Percentiles rank a stretch among this genome's conserved stretches.
phyloP scores from a whole-genome alignment of 1,139 yeast species.

The Suhomyces maxii region DNA sequence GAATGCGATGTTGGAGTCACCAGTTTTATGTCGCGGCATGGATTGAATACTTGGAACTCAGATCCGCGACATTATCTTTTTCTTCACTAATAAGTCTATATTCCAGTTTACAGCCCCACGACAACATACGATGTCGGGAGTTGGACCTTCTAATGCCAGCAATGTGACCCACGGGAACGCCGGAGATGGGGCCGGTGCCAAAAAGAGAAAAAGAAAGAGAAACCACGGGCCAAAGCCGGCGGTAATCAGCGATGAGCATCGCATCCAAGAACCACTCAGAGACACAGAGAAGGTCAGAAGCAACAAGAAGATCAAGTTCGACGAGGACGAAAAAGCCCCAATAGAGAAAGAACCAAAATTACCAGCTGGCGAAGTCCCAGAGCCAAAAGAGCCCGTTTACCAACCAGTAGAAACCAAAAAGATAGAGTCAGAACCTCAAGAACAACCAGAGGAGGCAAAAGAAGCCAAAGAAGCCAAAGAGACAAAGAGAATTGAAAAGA shows the following conservation, averaged over 20 bases:
- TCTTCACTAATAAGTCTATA: background rate
- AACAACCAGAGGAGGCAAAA: background rate
- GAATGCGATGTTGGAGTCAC: too few species aligned
- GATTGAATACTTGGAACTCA: too few species aligned
- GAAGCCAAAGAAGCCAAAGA: background rate
- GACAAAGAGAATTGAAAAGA: background rate
- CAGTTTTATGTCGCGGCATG: too few species aligned
- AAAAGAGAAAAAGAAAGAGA: slow-evolving; percentile 24
- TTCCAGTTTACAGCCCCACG: background rate
- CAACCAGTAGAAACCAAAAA: too few species aligned
- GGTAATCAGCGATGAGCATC: slow-evolving; percentile 4
- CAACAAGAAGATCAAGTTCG: slow-evolving; percentile 35
- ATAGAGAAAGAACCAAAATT: background rate
- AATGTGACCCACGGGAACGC: background rate
- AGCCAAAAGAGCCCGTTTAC: too few species aligned
- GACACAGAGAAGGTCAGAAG: slow-evolving; percentile 11
- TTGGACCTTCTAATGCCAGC: background rate
- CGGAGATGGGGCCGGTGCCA: slow-evolving; percentile 2
- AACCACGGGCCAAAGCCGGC: slow-evolving; percentile 1
- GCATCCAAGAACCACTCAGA: slow-evolving; percentile 1
- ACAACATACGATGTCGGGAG: background rate
- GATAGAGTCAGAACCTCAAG: too few species aligned
- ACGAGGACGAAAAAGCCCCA: slow-evolving; percentile 16
- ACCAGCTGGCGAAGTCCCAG: background rate
- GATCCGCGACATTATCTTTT: background rate